Conservation (phyloP, 1,284 basidiomycete species). For the Tilletiopsis washingtonensis region DNA sequence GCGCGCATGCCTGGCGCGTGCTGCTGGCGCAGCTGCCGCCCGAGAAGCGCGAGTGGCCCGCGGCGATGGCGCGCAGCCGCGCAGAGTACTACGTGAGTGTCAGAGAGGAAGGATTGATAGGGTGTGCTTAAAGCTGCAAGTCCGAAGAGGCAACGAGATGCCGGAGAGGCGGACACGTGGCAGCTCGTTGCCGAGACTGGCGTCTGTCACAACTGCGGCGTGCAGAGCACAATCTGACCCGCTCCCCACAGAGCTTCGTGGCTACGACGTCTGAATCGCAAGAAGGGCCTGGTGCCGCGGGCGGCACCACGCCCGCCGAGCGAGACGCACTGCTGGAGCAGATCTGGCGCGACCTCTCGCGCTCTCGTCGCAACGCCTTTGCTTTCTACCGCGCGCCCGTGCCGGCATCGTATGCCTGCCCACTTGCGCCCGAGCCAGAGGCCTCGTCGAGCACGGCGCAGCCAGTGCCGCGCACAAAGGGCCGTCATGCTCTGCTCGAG, state of each 20-base stretch:
- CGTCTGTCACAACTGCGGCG: no score
- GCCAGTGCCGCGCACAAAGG: conserved; percentile 8
- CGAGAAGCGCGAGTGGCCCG: conserved; percentile 36
- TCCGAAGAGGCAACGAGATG: no score
- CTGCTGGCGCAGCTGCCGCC: conserved; percentile 36
- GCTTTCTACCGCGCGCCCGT: conserved; percentile 30
- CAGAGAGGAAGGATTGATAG: not conserved
- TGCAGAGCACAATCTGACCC: no score
- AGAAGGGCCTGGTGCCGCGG: no score
- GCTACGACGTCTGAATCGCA: no score
- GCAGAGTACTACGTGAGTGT: conserved; percentile 30
- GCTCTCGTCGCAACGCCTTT: conserved; percentile 36
- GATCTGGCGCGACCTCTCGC: conserved; percentile 37
- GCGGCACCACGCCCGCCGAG: not conserved
- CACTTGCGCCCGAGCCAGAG: conserved; percentile 9
- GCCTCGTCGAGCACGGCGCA: not conserved
- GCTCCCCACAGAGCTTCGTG: no score
- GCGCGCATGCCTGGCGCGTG: conserved; percentile 42
- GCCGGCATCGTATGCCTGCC: conserved; percentile 16
- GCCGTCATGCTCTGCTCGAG: conserved; percentile 12
- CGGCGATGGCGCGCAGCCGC: conserved; percentile 21
- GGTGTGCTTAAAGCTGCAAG: no score
- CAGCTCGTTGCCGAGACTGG: no score
- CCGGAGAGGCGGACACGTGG: no score
- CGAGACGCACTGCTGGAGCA: conserved; percentile 35